phyloP scores from a whole-genome alignment of 2,329 filamentous ascomycete genomes.

The Alternaria hordeiaustralica region DNA sequence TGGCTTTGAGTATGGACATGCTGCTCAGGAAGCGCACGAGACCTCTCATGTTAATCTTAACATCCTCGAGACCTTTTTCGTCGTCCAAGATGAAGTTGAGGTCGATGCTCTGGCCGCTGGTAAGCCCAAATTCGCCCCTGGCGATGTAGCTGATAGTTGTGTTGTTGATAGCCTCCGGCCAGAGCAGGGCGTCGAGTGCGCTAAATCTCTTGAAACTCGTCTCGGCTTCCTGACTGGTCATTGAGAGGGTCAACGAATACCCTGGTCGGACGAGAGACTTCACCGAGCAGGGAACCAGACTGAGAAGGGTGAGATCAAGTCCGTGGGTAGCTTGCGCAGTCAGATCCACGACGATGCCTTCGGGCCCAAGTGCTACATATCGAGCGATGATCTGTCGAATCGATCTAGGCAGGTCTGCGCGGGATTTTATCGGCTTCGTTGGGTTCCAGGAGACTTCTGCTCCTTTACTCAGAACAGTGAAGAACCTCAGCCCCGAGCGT shows the following conservation, averaged over 20 bases:
- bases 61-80: not conserved
- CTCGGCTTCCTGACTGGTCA: not conserved
- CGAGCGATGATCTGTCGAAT: not conserved
- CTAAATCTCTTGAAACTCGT: not conserved
- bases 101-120: not conserved
- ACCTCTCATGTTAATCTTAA: not conserved
- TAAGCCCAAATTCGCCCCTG: not conserved
- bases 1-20: not conserved
- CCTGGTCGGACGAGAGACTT: not conserved
- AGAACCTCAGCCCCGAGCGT: not conserved
- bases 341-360: not conserved
- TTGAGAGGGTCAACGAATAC: not conserved
- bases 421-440: not conserved
- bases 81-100: not conserved
- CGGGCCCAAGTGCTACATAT: not conserved
- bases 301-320: not conserved
- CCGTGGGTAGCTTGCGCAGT: not conserved
- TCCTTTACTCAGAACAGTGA: not conserved
- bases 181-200: not conserved
- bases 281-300: not conserved
- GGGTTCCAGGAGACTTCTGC: not conserved
- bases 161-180: not conserved
- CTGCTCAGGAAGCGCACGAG: not conserved
- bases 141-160: not conserved
- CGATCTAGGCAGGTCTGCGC: not conserved